A percentile compares a stretch with the other conserved stretches of the same genome.
phyloP scores from a whole-genome alignment of 1,139 yeast species.

The Yamadazyma buinensis region DNA sequence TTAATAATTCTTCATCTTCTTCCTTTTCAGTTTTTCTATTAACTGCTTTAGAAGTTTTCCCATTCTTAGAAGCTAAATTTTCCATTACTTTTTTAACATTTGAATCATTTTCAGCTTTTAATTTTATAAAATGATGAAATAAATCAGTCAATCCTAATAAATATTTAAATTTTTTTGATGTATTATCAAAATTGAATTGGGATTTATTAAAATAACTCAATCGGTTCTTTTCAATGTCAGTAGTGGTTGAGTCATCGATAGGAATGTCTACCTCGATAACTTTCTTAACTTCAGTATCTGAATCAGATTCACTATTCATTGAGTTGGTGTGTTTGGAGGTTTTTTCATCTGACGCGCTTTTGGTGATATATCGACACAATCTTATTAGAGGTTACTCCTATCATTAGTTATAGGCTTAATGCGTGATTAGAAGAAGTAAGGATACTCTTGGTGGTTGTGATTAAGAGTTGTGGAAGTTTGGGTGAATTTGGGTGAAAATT shows the following conservation, averaged over 20 bases:
- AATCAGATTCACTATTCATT: slow-evolving; percentile 2
- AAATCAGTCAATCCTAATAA: slow-evolving; percentile 63
- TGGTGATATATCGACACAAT: too few relatives aligned
- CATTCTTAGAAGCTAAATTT: slow-evolving; percentile 32
- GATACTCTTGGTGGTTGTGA: too few relatives aligned
- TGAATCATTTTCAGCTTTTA: slow-evolving; percentile 63
- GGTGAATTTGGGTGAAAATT: too few relatives aligned
- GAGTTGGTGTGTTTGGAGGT: slow-evolving; percentile 1
- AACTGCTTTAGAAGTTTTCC: slow-evolving; percentile 5
- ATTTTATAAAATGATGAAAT: slow-evolving; percentile 65
- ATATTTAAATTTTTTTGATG: slow-evolving; percentile 62
- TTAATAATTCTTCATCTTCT: slow-evolving; percentile 65
- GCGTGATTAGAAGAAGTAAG: too few relatives aligned
- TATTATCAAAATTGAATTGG: slow-evolving; percentile 46
- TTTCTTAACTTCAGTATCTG: background rate
- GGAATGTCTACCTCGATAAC: slow-evolving; percentile 1
- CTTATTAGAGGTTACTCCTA: too few relatives aligned
- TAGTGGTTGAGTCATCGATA: slow-evolving; percentile 5
- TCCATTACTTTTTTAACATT: slow-evolving; percentile 42
- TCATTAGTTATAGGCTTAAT: too few relatives aligned
- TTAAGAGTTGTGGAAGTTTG: too few relatives aligned
- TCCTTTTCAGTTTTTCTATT: slow-evolving; percentile 61
- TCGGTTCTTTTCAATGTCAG: slow-evolving; percentile 16
- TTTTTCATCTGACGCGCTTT: too few relatives aligned
- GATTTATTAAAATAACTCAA: slow-evolving; percentile 43